Evolutionary conservation across 129 eudicot genomes (phyloP).

Genomic region (Smallanthus sonchifolius): DNA sequence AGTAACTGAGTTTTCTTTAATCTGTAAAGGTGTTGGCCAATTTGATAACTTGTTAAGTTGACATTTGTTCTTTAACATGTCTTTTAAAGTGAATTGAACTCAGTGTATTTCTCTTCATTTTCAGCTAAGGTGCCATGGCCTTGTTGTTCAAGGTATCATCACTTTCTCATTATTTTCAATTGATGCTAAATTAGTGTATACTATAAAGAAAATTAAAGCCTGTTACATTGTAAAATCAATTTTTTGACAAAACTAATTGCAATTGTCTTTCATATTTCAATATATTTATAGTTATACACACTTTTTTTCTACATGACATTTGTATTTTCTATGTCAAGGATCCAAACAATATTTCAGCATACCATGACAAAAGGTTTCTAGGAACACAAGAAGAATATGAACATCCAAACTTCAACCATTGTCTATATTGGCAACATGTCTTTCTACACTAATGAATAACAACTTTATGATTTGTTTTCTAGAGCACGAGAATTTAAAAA

Average conservation of each 20-base stretch:
- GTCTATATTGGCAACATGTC: slow-evolving; percentile 95
- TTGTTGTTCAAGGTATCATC: slow-evolving; percentile 38
- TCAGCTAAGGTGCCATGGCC: slow-evolving; percentile 37
- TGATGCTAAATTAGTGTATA: background rate
- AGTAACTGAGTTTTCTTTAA: background rate
- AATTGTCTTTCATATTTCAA: background rate
- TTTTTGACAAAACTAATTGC: too few relatives aligned
- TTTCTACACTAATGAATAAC: slow-evolving; percentile 95
- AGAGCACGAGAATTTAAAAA: slow-evolving; percentile 94
- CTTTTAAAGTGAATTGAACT: background rate
- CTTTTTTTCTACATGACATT: background rate
- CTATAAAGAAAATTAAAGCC: background rate
- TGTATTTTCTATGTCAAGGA: slow-evolving; percentile 46
- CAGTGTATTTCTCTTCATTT: slow-evolving; percentile 3
- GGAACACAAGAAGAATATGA: slow-evolving; percentile 95
- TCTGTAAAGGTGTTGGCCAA: background rate
- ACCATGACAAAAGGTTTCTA: slow-evolving; percentile 88
- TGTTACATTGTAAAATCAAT: background rate
- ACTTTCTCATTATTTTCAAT: background rate
- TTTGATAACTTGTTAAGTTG: background rate
- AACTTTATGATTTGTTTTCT: slow-evolving; percentile 85
- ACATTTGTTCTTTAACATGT: background rate
- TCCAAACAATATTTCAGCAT: slow-evolving; percentile 77
- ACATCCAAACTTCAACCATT: slow-evolving; percentile 59
- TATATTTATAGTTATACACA: background rate